phyloP scores from a whole-genome alignment of 306 rosid genomes.

The Sophora flavescens region DNA sequence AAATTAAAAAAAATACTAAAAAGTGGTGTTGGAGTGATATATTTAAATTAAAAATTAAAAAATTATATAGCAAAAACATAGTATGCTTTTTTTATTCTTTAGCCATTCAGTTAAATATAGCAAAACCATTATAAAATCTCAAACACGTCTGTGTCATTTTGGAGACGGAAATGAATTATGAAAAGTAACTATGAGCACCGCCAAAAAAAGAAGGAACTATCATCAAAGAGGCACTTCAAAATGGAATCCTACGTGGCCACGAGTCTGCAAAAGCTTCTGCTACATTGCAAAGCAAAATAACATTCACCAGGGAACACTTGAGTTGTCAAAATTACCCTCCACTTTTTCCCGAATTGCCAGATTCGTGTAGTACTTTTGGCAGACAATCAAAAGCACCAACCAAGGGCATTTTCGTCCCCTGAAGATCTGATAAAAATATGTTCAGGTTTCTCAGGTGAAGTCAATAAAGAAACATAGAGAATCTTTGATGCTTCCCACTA shows the following conservation, averaged over 20 bases:
- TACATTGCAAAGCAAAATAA: conserved; percentile 38
- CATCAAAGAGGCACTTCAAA: conserved; percentile 47
- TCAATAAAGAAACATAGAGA: conserved; percentile 50
- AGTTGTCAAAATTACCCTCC: conserved; percentile 43
- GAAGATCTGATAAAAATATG: conserved; percentile 51
- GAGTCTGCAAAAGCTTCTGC: conserved; percentile 58
- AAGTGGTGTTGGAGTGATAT: too few species aligned
- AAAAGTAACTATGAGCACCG: conserved; percentile 24
- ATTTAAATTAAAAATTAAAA: too few species aligned
- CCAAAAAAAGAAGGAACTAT: conserved; percentile 44
- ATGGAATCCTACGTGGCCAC: conserved; percentile 53
- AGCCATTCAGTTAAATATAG: too few species aligned
- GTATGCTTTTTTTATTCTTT: too few species aligned
- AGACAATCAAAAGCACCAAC: background rate
- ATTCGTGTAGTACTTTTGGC: conserved; percentile 16
- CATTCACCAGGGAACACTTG: background rate
- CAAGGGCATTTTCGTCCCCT: conserved; percentile 54
- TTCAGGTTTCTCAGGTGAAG: conserved; percentile 52
- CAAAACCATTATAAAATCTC: background rate
- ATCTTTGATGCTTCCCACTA: conserved; percentile 63
- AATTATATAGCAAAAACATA: too few species aligned
- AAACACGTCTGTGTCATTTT: conserved; percentile 1
- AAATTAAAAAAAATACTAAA: too few species aligned
- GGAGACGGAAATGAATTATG: conserved; percentile 14
- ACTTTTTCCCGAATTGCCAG: conserved; percentile 36